Conservation (phyloP, 2,329 filamentous ascomycete genomes). For the Sporothrix pseudoabietina region DNA sequence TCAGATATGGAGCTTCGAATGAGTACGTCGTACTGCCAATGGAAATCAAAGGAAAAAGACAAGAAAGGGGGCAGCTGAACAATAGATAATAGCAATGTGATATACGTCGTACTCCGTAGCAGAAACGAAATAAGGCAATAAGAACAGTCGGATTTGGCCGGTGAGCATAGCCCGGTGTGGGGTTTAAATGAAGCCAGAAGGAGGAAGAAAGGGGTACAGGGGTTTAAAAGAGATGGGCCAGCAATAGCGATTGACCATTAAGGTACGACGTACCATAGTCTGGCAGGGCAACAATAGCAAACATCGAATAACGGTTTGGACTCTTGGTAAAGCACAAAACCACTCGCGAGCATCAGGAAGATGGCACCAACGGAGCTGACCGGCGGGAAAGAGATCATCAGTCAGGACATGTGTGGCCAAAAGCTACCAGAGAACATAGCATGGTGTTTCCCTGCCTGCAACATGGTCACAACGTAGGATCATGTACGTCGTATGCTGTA, state of each 20-base stretch:
- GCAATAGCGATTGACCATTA: slow-evolving; percentile 25
- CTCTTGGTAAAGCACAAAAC: not conserved
- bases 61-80: not conserved
- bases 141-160: not conserved
- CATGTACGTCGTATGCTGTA: not conserved
- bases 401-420: not conserved
- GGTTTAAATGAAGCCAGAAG: slow-evolving; percentile 10
- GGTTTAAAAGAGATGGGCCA: not conserved
- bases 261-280: slow-evolving; percentile 18
- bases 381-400: not conserved
- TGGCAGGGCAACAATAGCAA: slow-evolving; percentile 9
- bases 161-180: not conserved
- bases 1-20: not conserved
- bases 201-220: not conserved
- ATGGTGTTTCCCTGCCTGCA: not conserved
- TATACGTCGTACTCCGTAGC: not conserved
- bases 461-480: slow-evolving; percentile 1
- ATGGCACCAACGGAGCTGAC: not conserved
- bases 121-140: not conserved
- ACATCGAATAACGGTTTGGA: not conserved
- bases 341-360: not conserved
- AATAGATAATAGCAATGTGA: not conserved
- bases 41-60: not conserved
- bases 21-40: not conserved
- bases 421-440: not conserved